Evolutionary conservation across 257 asterid species (phyloP), one percentile per base, ranked within the genome.

Genomic region (Solanum appendiculatum): DNA sequence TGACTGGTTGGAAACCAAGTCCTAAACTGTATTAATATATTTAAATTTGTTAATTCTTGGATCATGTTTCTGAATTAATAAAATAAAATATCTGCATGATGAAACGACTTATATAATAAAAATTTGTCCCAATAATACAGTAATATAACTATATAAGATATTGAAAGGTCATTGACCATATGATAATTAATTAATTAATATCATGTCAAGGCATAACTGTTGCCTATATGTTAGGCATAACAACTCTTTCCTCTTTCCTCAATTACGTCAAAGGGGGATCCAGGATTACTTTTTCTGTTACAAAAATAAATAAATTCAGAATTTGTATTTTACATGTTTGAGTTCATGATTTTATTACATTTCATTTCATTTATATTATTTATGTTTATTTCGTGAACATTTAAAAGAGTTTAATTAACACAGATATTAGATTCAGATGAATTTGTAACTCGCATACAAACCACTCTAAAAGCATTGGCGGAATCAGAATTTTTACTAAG

Each of bases 1-100:
- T 39, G 84, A 87, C 85, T n/a, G 31, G n/a, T 39, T 31, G 66
- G 87, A 40, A 83, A 70, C 78, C 40, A 37, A 83, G 77, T 54
- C 33, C 14, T 39, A 29, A 34, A 58, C 15, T 80, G 7, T 27
- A 29, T 46, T 80, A 80, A 27, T 80, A 60, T 10, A 80, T 29
- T 46, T 27, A 80, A 80, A 23, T 11, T 12, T 23, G 34, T 75
- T 75, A 75, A 36, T n/a, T 75, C 83, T n/a, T 75, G 83, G 58
- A 75, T 75, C 56, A 40, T 75, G 83, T 75, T 75, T 75, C 36
- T 39, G 36, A 39, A 75, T 75, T 13, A 75, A 39, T 23, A 27
- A 75, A 39, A 60, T 74, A 39, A 29, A 80, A 29, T 80, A 80
- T 80, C 40, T 46, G 85, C 85, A 80, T 80, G 85, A 80, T 48